These are phyloP conservation scores for Brassica balearica DNA, from an alignment of 441 rosid species.

Conservation along the genomic window DNA sequence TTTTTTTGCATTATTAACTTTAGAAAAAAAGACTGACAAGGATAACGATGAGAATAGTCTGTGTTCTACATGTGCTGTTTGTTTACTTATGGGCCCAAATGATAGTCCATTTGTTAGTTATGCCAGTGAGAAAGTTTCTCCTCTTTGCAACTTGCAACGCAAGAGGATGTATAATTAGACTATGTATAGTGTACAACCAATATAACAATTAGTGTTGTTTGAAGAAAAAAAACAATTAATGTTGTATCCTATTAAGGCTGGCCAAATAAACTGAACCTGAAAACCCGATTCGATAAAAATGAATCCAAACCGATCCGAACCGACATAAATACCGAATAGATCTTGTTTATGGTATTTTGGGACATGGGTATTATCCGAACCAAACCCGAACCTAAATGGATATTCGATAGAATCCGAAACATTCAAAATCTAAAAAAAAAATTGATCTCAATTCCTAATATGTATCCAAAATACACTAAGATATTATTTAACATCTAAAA, in stretches of 20 bases:
- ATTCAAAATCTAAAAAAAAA: no score
- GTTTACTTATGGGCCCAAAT: slow-evolving; percentile 29
- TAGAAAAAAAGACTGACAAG: not conserved
- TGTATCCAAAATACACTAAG: no score
- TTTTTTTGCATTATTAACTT: not conserved
- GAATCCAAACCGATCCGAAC: no score
- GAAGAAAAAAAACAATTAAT: slow-evolving; percentile 17
- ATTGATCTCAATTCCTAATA: no score
- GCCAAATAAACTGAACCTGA: no score
- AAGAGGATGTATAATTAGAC: not conserved
- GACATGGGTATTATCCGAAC: no score
- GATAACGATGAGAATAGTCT: slow-evolving; percentile 18
- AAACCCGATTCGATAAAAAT: no score
- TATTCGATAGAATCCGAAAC: no score
- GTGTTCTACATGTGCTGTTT: slow-evolving; percentile 40
- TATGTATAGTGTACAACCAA: slow-evolving; percentile 14
- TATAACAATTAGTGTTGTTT: slow-evolving; percentile 39
- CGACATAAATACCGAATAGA: no score
- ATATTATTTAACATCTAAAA: no score
- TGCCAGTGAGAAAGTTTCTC: slow-evolving; percentile 24
- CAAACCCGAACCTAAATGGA: no score
- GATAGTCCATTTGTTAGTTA: slow-evolving; percentile 19
- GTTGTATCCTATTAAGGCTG: slow-evolving; percentile 22
- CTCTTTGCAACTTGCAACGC: slow-evolving; percentile 37
- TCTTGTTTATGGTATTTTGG: no score